Evolutionary conservation across 1,139 yeast species (phyloP).

Genomic region (Blastobotrys petasosporus): DNA sequence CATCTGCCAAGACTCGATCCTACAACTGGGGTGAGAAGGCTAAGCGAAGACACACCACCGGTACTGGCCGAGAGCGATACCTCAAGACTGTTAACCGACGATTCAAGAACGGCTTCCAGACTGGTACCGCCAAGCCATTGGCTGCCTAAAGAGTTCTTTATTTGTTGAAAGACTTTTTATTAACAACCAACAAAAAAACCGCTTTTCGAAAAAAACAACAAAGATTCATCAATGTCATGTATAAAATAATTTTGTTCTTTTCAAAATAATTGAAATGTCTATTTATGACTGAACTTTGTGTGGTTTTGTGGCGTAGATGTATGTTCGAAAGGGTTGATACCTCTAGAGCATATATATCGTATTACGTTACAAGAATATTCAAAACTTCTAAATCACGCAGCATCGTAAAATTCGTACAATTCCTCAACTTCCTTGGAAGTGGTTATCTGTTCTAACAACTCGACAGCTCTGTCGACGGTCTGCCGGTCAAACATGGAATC

Average conservation of each 20-base stretch:
- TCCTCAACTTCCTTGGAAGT: constrained; percentile 69
- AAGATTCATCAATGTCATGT: no score
- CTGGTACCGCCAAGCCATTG: constrained; percentile 65
- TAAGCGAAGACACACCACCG: constrained; percentile 99
- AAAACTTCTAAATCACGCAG: constrained; percentile 21
- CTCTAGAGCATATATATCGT: no score
- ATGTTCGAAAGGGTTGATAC: no score
- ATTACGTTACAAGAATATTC: background rate
- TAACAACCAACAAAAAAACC: background rate
- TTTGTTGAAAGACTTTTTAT: background rate
- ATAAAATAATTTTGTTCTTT: no score
- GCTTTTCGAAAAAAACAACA: no score
- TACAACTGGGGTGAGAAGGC: constrained; percentile 99
- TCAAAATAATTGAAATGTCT: no score
- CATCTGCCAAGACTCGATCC: constrained; percentile 75
- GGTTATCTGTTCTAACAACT: constrained; percentile 59
- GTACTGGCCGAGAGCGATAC: constrained; percentile 99
- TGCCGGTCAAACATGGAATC: constrained; percentile 49
- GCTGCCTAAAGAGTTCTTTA: constrained; percentile 21
- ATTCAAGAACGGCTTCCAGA: constrained; percentile 98
- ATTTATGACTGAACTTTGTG: no score
- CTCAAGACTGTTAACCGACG: constrained; percentile 95
- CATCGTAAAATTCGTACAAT: constrained; percentile 47
- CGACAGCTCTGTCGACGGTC: constrained; percentile 64
- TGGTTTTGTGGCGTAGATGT: no score